Base-by-base conservation (phyloP, 352 stramenopile species). In the Pythium aquatile region DNA sequence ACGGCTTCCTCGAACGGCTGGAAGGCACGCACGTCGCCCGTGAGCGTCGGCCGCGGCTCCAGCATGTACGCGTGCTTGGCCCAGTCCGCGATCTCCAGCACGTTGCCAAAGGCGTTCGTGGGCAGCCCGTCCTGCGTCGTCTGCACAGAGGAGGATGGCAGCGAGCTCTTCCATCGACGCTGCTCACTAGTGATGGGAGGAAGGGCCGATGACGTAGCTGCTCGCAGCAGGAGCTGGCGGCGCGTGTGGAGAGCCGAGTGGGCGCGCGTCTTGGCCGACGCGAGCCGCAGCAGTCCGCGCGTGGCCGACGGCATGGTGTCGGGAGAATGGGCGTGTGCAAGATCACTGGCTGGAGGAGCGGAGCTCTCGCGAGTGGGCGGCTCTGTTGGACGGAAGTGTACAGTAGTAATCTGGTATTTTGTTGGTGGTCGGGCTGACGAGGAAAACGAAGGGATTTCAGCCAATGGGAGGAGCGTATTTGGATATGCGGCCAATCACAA, bases 1-100 rank as follows among this genome's bases (percentile, higher is more conserved):
- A 62, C 4, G 66, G 48, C 11, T 52, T 74, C 33, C 70, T 61
- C n/a, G 57, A 62, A 42, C 52, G 73, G 58, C 40, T 47, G 26
- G 83, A 55, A 55, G 73, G 61, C 54, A 72, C 51, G 30, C 66
- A 61, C 14, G 4, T 28, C 56, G 24, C 63, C 75, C 47, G 78
- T 64, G 8, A 91, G 70, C 14, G 73, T 76, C 30, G 73, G 37
- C 14, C 82, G 78, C 37, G 82, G 82, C 52, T 78, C 69, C 11
- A 91, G 55, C 13, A 72, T 56, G 57, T 87, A 73, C 1, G 79
- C 79, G 47, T 81, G 73, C 30, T 87, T 73, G 35, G 82, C 74
- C 82, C 82, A 91, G 30, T 89, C 82, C 8, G 82, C 82, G 32
- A 84, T 39, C 73, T 71, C 46, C 57, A 80, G 52, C 57, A 73